Evolutionary conservation across 2,329 filamentous ascomycete species (phyloP), one percentile per base, ranked within the genome.

Genomic region (Tolypocladium ophioglossoides): DNA sequence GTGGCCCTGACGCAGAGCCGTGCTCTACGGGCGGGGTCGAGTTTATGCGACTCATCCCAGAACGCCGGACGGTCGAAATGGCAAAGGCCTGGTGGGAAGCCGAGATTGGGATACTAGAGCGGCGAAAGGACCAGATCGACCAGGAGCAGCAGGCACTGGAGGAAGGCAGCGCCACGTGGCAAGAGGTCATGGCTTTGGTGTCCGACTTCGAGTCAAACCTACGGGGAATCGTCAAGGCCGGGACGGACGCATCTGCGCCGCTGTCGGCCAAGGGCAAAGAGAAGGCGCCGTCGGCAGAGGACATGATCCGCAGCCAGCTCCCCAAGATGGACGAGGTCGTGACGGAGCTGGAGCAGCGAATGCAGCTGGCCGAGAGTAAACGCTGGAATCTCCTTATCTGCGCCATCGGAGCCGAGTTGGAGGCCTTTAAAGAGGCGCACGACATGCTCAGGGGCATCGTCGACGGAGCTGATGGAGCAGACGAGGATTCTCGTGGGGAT

Each of bases 361-460:
- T 84, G 30, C 70, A 74, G 1, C 64, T 77, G 2, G 84, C 84
- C 0, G 80, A 87, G 56, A 70, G 74, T 1, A 79, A 79, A 54
- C 76, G 78, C 18, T 92, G 88, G 87, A 91, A 86, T 54, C 70
- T 91, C 18, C 74, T 92, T 20, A 83, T 91, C 5, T 87, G 82
- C 52, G 87, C 86, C 12, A 83, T 92, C 37, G 86, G 87, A 0
- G 87, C 88, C 0, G 88, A 89, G 65, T 64, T 87, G 1, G 83
- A 86, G 55, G 84, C 85, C 2, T 84, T 88, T 56, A 72, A 71
- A 35, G 79, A 85, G 61, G 84, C 83, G 1, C 76, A 78, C 59
- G 67, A 73, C 3, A 73, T 89, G 44, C 69, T 89, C n/a, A 56
- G 62, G 41, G 56, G 55, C 11, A n/a, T 63, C n/a, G 35, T 59